A percentile compares a stretch with the other conserved stretches of the same genome.
These are phyloP conservation scores for Tuber umbilicatum DNA, from an alignment of 495 filamentous ascomycete genomes.

Conservation along the genomic window DNA sequence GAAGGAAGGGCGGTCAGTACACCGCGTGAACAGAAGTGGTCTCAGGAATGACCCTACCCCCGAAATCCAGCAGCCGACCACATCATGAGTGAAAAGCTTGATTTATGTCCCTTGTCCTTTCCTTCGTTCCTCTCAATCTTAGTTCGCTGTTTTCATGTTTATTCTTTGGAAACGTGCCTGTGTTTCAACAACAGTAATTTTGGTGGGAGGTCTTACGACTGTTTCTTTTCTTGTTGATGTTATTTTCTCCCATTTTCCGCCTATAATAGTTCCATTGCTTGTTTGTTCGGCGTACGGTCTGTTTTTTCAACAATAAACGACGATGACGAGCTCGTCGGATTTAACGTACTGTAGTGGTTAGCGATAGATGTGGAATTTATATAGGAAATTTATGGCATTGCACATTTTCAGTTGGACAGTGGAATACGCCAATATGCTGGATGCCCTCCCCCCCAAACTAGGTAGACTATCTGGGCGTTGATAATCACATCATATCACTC, in stretches of 20 bases:
- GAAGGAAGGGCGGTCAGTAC: slow-evolving; percentile 46
- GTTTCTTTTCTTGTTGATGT: slow-evolving; percentile 11
- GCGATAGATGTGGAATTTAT: background rate
- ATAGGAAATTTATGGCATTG: background rate
- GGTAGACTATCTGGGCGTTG: background rate
- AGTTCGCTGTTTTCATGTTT: background rate
- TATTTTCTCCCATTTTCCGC: background rate
- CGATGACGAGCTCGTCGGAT: slow-evolving; percentile 7
- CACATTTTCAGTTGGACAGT: background rate
- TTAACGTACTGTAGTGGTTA: background rate
- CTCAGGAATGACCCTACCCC: slow-evolving; percentile 48
- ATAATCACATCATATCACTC: background rate
- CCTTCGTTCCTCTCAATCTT: background rate
- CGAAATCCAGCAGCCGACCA: too few species aligned
- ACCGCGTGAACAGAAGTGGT: slow-evolving; percentile 78
- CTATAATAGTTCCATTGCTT: slow-evolving; percentile 6
- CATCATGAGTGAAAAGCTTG: background rate
- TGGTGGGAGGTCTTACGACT: slow-evolving; percentile 11
- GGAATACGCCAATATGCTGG: background rate
- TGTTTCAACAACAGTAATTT: slow-evolving; percentile 36
- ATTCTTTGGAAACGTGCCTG: slow-evolving; percentile 13
- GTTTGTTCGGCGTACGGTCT: slow-evolving; percentile 19
- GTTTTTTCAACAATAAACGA: slow-evolving; percentile 33
- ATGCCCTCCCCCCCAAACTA: background rate
- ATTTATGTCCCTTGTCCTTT: slow-evolving; percentile 2